A percentile compares a stretch with the other conserved stretches of the same genome.
phyloP scores from a whole-genome alignment of 768 basidiomycete species.

The Auricularia heimuer region DNA sequence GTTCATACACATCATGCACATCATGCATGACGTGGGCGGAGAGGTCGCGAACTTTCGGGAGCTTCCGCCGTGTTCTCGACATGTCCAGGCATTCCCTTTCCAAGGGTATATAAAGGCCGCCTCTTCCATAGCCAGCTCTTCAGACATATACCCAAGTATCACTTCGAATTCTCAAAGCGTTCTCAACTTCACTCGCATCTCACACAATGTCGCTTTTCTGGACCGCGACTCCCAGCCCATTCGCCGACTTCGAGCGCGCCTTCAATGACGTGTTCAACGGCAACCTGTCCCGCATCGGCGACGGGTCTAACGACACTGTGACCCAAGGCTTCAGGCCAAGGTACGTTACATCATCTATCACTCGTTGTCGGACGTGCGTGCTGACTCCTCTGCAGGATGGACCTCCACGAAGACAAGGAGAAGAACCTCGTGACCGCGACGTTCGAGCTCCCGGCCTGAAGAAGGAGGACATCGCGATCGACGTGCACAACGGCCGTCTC shows the following conservation, averaged over 20 bases:
- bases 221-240: constrained; percentile 12
- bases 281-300: constrained; percentile 9
- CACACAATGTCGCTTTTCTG: not conserved
- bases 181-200: not conserved
- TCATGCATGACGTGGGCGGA: too few species aligned
- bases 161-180: not conserved
- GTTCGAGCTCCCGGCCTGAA: constrained; percentile 46
- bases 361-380: too few species aligned
- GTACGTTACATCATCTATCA: constrained; percentile 7
- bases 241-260: constrained; percentile 31
- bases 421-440: constrained; percentile 36
- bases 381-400: constrained; percentile 19
- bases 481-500: constrained; percentile 11
- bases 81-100: too few species aligned
- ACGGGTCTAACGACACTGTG: not conserved
- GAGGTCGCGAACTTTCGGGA: not conserved
- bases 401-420: constrained; percentile 36
- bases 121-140: not conserved
- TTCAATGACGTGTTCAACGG: constrained; percentile 30
- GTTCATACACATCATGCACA: too few species aligned
- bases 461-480: constrained; percentile 38
- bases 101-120: not conserved
- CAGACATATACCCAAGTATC: not conserved
- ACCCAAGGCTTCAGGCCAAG: constrained; percentile 15
- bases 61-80: not conserved